A percentile compares a stretch with the other conserved stretches of the same genome.
phyloP scores from a whole-genome alignment of 2,329 filamentous ascomycete species.

The Ophiostoma sp. region DNA sequence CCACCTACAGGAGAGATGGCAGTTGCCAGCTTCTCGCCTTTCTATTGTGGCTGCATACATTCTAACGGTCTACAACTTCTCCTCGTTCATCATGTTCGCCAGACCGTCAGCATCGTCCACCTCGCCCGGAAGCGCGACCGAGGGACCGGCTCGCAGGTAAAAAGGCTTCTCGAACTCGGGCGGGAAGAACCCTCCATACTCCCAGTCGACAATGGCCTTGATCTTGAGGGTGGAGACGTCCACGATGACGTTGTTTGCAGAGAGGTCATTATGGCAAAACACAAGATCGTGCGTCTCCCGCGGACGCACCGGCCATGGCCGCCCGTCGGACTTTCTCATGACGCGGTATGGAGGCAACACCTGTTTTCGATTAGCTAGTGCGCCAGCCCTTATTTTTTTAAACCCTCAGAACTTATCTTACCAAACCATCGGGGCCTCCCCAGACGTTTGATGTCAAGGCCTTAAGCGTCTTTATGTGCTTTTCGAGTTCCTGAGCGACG shows the following conservation, averaged over 20 bases:
- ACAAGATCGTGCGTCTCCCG: slow-evolving; percentile 26
- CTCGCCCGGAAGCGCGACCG: slow-evolving; percentile 30
- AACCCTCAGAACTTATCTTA: neutral
- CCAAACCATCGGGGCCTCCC: neutral
- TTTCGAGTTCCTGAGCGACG: slow-evolving; percentile 31
- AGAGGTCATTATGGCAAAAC: slow-evolving; percentile 30
- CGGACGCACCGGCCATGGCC: slow-evolving; percentile 28
- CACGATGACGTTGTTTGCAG: slow-evolving; percentile 29
- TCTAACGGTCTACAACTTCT: neutral
- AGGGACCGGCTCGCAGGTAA: slow-evolving; percentile 22
- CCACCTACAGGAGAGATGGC: too few relatives aligned
- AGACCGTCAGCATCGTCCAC: slow-evolving; percentile 24
- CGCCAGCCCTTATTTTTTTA: neutral
- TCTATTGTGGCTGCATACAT: too few relatives aligned
- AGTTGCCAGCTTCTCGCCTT: too few relatives aligned
- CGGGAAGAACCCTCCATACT: slow-evolving; percentile 31
- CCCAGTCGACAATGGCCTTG: slow-evolving; percentile 31
- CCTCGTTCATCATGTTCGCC: neutral
- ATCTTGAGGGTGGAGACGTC: slow-evolving; percentile 29
- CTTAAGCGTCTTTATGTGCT: slow-evolving; percentile 29
- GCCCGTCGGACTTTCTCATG: slow-evolving; percentile 27
- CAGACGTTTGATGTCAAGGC: slow-evolving; percentile 29
- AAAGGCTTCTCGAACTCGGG: slow-evolving; percentile 29
- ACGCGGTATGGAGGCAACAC: slow-evolving; percentile 31
- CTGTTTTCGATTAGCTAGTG: slow-evolving; percentile 22